A percentile compares a stretch with the other conserved stretches of the same genome.
Evolutionary conservation across 257 asterid genomes (phyloP).

Genomic region (Pogostemon cablin): DNA sequence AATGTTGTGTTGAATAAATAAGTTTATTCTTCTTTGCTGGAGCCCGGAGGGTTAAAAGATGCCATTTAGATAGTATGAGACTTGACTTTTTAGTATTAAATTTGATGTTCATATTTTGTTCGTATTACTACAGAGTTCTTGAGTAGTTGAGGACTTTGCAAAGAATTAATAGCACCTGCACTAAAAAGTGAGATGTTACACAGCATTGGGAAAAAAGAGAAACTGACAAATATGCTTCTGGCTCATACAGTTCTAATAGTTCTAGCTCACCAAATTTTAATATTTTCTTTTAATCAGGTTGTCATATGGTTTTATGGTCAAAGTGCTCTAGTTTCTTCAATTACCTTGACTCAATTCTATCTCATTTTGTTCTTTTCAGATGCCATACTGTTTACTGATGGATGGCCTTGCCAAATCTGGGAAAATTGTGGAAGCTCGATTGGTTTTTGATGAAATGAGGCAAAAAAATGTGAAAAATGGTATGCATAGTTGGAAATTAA

Average conservation of each 20-base stretch:
- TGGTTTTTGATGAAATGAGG: constrained; percentile 82
- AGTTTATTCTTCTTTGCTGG: neutral
- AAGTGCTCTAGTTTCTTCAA: constrained; percentile 22
- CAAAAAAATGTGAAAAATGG: constrained; percentile 75
- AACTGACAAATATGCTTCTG: neutral
- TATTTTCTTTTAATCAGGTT: constrained; percentile 6
- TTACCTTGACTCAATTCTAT: constrained; percentile 28
- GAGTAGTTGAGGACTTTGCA: no score
- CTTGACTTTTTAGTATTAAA: neutral
- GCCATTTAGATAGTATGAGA: constrained; percentile 4
- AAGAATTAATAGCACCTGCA: no score
- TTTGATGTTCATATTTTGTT: neutral
- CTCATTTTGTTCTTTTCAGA: constrained; percentile 50
- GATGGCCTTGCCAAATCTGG: constrained; percentile 94
- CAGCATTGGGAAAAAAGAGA: neutral
- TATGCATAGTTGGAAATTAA: constrained; percentile 35
- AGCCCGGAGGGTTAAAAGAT: neutral
- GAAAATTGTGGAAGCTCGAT: constrained; percentile 72
- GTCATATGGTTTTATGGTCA: constrained; percentile 14
- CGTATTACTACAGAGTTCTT: neutral
- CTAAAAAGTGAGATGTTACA: constrained; percentile 11
- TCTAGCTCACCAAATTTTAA: constrained; percentile 1
- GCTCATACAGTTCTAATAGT: constrained; percentile 22
- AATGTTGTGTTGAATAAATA: neutral
- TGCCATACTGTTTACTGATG: constrained; percentile 92